phyloP scores from a whole-genome alignment of 495 filamentous ascomycete species.

The Amphirosellinia nigrospora region DNA sequence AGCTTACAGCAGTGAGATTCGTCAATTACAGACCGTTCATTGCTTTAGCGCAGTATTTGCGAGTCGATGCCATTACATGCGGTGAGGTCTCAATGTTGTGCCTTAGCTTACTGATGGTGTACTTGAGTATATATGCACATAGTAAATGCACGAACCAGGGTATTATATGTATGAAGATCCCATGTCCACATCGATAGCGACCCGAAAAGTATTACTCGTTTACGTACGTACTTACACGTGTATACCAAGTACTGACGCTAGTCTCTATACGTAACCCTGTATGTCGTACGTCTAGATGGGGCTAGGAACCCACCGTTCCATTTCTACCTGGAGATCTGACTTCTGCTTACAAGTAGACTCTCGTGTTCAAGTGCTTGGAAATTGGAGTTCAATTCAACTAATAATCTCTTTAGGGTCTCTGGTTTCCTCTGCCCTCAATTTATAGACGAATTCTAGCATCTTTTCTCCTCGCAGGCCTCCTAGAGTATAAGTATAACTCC shows the following conservation, averaged over 20 bases:
- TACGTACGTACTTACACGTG: not conserved
- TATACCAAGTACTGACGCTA: no score
- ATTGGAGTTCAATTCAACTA: no score
- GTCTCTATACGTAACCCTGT: slow-evolving; percentile 17
- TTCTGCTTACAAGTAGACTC: not conserved
- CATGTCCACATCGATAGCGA: not conserved
- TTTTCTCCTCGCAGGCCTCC: no score
- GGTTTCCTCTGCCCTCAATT: no score
- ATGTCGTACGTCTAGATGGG: slow-evolving; percentile 15
- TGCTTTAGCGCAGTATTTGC: not conserved
- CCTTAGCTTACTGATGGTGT: slow-evolving; percentile 1
- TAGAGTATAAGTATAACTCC: no score
- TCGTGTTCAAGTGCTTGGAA: no score
- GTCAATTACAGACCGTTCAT: not conserved
- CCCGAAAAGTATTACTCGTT: not conserved
- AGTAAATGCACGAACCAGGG: slow-evolving; percentile 16
- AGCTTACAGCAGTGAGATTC: not conserved
- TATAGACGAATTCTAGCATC: no score
- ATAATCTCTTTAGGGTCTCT: no score
- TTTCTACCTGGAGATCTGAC: not conserved
- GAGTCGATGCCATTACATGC: not conserved
- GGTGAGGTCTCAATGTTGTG: slow-evolving; percentile 12
- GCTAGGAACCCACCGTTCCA: slow-evolving; percentile 12
- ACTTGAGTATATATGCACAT: not conserved
- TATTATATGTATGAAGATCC: not conserved